These are phyloP conservation scores for Blastocystis sp. DNA, from an alignment of 352 stramenopile species.

Conservation along the genomic window DNA sequence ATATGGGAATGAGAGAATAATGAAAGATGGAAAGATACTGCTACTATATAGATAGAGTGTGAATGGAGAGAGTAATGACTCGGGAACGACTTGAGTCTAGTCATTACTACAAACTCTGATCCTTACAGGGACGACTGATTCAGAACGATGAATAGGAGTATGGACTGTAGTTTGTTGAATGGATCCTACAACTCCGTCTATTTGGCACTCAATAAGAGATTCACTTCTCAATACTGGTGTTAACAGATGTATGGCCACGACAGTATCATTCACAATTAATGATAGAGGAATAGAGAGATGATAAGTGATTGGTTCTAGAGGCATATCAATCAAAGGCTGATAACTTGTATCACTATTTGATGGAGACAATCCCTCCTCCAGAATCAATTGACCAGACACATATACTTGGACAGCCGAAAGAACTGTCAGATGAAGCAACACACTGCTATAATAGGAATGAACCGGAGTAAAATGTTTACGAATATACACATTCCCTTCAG, in stretches of 20 bases:
- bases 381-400: neutral
- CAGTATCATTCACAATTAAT: neutral
- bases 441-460: neutral
- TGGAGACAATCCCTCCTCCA: neutral
- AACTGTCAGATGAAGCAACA: neutral
- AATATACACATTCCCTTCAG: neutral
- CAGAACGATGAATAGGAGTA: neutral
- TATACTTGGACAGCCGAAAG: neutral
- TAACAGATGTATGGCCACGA: neutral
- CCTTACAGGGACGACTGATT: neutral
- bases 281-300: neutral
- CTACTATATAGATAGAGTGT: neutral
- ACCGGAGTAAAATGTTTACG: conserved; percentile 16
- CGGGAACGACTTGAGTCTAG: neutral
- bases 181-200: too few species aligned
- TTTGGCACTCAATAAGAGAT: too few species aligned
- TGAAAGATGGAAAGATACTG: neutral
- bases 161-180: too few species aligned
- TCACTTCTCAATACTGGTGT: neutral
- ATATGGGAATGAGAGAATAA: neutral
- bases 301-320: neutral
- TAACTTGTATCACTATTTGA: neutral
- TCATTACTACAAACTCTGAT: neutral
- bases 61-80: conserved; percentile 1
- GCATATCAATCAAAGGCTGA: neutral